Evolutionary conservation across 2,329 filamentous ascomycete genomes (phyloP).

Genomic region (Amphichorda felina): DNA sequence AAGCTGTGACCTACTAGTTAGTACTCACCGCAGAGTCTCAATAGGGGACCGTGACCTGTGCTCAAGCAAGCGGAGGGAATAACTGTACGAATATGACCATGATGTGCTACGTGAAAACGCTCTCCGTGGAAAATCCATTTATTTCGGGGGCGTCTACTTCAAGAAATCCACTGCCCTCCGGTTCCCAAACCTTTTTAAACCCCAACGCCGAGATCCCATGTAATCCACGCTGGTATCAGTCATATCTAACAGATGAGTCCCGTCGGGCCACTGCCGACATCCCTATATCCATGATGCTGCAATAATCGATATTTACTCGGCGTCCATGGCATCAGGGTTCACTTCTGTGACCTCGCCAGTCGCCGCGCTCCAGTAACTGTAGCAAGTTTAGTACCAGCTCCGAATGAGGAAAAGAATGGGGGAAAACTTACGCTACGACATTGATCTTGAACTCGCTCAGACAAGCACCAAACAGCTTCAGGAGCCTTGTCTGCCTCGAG

Average conservation of each 20-base stretch:
- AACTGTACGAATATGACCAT: background rate
- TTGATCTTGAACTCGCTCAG: slow-evolving; percentile 83
- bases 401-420: background rate
- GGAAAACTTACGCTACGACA: slow-evolving; percentile 52
- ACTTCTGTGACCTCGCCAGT: slow-evolving; percentile 46
- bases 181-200: background rate
- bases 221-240: slow-evolving; percentile 4
- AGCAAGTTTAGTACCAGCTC: slow-evolving; percentile 1
- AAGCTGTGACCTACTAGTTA: slow-evolving; percentile 1
- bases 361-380: slow-evolving; percentile 51
- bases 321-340: slow-evolving; percentile 25
- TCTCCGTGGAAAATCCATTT: background rate
- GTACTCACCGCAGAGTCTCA: background rate
- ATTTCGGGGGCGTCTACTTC: background rate
- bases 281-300: background rate
- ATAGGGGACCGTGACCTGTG: too few relatives aligned
- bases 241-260: slow-evolving; percentile 1
- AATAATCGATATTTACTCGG: slow-evolving; percentile 2
- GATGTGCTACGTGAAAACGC: background rate
- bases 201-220: slow-evolving; percentile 1
- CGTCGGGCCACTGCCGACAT: background rate
- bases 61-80: background rate
- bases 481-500: slow-evolving; percentile 79
- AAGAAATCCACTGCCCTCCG: background rate
- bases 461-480: slow-evolving; percentile 89